Base-by-base conservation (phyloP, 108 stramenopile genomes). In the Hondaea fermentalgiana region DNA sequence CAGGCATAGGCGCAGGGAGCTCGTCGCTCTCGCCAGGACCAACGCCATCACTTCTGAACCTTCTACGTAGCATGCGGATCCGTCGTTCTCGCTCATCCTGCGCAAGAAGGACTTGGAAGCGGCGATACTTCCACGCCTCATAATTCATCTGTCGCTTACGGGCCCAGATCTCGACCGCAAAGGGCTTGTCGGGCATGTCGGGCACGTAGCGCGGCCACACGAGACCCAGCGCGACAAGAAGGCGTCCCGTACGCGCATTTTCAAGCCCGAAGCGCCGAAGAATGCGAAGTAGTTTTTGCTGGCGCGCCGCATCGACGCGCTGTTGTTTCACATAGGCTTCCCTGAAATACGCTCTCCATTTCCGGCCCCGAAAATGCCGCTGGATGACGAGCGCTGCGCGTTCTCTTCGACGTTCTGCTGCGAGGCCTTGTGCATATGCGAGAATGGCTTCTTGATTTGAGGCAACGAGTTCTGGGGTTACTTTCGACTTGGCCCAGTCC, bases 131-230 rank as follows among this genome's bases (percentile, higher is more conserved):
- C 49, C 51, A 47, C 17, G 49, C n/a, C 51, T 83, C 76, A 12
- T 83, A 53, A 17, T 83, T 6, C 76, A 83, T 83, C 28, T 83
- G 76, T 12, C 51, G n/a, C 51, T 83, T 83, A 6, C 28, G 19
- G 45, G 45, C 45, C 76, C 76, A 83, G n/a, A 45, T 83, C 23
- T 83, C 76, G 2, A 53, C 17, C 4, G 76, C 76, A 53, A 83
- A 83, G n/a, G 76, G 76, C 51, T 83, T 83, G 6, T 83, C 76
- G 19, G 76, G 76, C 76, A 83, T 83, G 0, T 83, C 76, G 8
- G 76, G 76, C 12, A 83, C 23, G 51, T 83, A 83, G 10, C 76
- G 76, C 6, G 76, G 76, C 76, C 76, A 83, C 51, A 83, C 76
- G 25, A 83, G 51, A 6, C 76, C 76, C 3, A 83, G 51, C 8